Percentiles rank a stretch among this genome's conserved stretches.
Evolutionary conservation across 1,284 basidiomycete genomes (phyloP).

Genomic region (Entoloma clypeatum): DNA sequence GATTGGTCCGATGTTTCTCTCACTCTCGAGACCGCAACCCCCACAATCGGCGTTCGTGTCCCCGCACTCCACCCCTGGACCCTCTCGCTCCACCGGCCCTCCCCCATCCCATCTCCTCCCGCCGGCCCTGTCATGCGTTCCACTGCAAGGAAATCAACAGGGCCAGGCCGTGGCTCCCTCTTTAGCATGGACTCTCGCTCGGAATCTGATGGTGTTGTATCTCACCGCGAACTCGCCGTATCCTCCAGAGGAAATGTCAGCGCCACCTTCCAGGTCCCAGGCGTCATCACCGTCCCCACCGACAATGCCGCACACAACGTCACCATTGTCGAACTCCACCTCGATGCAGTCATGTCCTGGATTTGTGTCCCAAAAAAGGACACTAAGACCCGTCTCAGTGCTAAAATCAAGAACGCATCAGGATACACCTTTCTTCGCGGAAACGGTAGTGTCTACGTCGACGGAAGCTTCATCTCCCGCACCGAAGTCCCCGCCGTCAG

Average conservation of each 20-base stretch:
- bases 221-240: constrained; percentile 6
- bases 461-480: constrained; percentile 32
- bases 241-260: constrained; percentile 9
- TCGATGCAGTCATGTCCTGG: constrained; percentile 34
- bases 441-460: constrained; percentile 35
- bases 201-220: constrained; percentile 22
- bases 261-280: constrained; percentile 32
- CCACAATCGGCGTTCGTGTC: constrained; percentile 25
- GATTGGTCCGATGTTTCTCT: constrained; percentile 29
- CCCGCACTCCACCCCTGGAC: constrained; percentile 23
- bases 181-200: constrained; percentile 24
- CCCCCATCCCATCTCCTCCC: constrained; percentile 6
- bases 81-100: constrained; percentile 16
- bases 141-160: not conserved
- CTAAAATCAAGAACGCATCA: constrained; percentile 36
- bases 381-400: constrained; percentile 27
- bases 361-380: constrained; percentile 34
- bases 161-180: constrained; percentile 5
- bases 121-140: not conserved
- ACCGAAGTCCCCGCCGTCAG: constrained; percentile 28
- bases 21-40: constrained; percentile 29
- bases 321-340: constrained; percentile 28
- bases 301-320: constrained; percentile 30
- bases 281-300: constrained; percentile 30
- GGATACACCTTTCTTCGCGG: constrained; percentile 36